Conservation (phyloP, 306 rosid species). For the Alnus glutinosa region DNA sequence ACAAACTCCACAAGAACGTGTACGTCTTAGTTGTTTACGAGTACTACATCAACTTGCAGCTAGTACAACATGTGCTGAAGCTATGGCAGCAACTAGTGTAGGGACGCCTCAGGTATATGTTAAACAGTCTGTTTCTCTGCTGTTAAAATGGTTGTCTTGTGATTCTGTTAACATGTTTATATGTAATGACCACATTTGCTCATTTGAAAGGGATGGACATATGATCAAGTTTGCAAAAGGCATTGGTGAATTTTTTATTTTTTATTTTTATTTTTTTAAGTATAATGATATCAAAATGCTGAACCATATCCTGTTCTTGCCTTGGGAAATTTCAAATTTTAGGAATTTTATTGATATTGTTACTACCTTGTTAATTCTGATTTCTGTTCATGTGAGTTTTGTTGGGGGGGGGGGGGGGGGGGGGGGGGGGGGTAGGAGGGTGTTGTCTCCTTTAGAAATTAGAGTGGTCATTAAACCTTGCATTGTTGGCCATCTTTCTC, state of each 20-base stretch:
- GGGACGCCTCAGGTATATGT: constrained; percentile 93
- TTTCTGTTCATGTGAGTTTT: neutral
- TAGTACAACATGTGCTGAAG: constrained; percentile 97
- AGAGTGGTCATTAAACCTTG: neutral
- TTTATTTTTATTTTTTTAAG: neutral
- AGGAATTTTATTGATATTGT: neutral
- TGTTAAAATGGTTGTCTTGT: neutral
- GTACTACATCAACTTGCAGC: constrained; percentile 98
- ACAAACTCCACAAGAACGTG: constrained; percentile 95
- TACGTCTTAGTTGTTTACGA: constrained; percentile 96
- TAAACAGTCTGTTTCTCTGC: neutral
- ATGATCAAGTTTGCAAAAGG: neutral
- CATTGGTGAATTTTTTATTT: neutral
- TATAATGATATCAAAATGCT: neutral
- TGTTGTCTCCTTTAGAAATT: neutral
- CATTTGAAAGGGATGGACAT: neutral
- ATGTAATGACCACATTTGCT: neutral
- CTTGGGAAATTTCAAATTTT: neutral
- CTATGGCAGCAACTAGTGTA: constrained; percentile 99
- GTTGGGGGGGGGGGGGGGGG: too few relatives aligned
- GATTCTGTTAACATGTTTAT: neutral
- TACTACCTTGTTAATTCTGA: neutral
- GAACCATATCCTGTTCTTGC: neutral
- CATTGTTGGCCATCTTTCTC: neutral
- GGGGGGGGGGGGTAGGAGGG: too few relatives aligned